Percentiles rank a stretch among this genome's conserved stretches.
These are phyloP conservation scores for Phylloporus sp. DNA, from an alignment of 768 basidiomycete species.

Conservation along the genomic window DNA sequence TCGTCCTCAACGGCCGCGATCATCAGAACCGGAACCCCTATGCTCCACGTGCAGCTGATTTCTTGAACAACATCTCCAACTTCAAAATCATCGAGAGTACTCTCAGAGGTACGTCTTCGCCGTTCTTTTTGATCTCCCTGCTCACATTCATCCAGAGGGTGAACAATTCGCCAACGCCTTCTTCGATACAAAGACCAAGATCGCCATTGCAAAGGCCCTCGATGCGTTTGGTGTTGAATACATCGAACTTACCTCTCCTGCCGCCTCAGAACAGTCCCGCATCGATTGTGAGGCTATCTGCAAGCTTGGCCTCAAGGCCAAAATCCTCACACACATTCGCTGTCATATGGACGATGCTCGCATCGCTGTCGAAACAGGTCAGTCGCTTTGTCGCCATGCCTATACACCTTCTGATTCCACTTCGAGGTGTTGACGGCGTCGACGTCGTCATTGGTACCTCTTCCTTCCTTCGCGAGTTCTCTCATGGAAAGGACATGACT, in stretches of 20 bases:
- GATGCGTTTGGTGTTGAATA: slow-evolving; percentile 99
- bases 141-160: slow-evolving; percentile 60
- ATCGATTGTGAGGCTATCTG: slow-evolving; percentile 97
- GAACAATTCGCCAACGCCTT: slow-evolving; percentile 99
- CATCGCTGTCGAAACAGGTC: slow-evolving; percentile 96
- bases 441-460: slow-evolving; percentile 99
- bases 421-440: slow-evolving; percentile 90
- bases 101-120: slow-evolving; percentile 65
- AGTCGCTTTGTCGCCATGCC: slow-evolving; percentile 13
- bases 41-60: slow-evolving; percentile 87
- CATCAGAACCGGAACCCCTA: slow-evolving; percentile 64
- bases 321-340: slow-evolving; percentile 97
- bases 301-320: slow-evolving; percentile 94
- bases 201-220: slow-evolving; percentile 93
- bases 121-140: not conserved
- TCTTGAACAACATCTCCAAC: slow-evolving; percentile 85
- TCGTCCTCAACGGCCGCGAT: slow-evolving; percentile 38
- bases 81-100: slow-evolving; percentile 98
- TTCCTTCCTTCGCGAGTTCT: slow-evolving; percentile 98
- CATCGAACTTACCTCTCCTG: slow-evolving; percentile 98
- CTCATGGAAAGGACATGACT: slow-evolving; percentile 99
- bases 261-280: slow-evolving; percentile 93
- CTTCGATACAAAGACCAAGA: slow-evolving; percentile 99
- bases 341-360: slow-evolving; percentile 99
- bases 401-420: not conserved